phyloP scores from a whole-genome alignment of 176 grass and related monocot species.

The Phyllostachys edulis region DNA sequence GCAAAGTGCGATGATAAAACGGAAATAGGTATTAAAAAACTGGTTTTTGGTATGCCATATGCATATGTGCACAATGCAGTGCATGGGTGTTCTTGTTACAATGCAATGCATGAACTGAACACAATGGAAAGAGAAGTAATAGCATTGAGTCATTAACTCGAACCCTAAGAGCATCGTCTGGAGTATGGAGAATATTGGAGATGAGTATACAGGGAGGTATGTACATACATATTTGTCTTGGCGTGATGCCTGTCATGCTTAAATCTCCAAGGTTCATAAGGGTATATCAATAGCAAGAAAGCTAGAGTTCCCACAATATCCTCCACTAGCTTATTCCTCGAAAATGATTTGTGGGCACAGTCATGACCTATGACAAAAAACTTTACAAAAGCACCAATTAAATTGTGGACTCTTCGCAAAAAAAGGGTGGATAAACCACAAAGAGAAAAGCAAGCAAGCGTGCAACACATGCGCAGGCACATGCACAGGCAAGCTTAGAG shows the following conservation, averaged over 20 bases:
- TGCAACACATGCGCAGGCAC: not conserved
- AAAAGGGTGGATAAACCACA: not conserved
- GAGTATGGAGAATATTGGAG: not conserved
- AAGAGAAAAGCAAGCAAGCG: slow-evolving; percentile 14
- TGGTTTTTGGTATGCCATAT: too few relatives aligned
- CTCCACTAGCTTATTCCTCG: slow-evolving; percentile 95
- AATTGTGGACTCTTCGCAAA: not conserved
- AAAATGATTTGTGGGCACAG: slow-evolving; percentile 96
- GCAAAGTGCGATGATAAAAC: too few relatives aligned
- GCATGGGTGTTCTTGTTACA: too few relatives aligned
- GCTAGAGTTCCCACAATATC: slow-evolving; percentile 91
- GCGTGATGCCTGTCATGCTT: slow-evolving; percentile 95
- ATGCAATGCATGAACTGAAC: not conserved
- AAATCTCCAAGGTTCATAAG: slow-evolving; percentile 97
- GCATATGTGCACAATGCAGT: too few relatives aligned
- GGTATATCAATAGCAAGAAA: slow-evolving; percentile 95
- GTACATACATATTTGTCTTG: slow-evolving; percentile 91
- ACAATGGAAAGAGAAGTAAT: not conserved
- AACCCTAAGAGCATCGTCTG: slow-evolving; percentile 11
- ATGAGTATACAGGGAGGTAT: slow-evolving; percentile 25
- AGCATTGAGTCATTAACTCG: not conserved
- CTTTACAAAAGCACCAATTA: slow-evolving; percentile 57
- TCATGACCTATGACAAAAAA: slow-evolving; percentile 99
- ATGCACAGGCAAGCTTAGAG: not conserved
- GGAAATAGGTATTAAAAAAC: too few relatives aligned